Evolutionary conservation across 2,329 filamentous ascomycete species (phyloP).

Genomic region (Penicillium sp.): DNA sequence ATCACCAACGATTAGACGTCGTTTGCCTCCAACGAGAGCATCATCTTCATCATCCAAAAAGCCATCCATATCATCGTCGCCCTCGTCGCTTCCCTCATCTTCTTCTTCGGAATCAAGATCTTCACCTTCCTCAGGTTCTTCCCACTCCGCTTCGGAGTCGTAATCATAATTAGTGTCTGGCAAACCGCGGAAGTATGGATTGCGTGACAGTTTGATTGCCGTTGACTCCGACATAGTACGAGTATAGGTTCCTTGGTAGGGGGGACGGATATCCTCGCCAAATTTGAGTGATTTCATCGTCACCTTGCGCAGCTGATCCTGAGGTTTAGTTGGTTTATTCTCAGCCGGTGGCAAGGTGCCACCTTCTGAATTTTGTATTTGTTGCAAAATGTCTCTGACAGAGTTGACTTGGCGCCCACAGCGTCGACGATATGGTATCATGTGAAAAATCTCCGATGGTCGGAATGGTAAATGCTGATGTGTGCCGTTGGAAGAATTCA

Average conservation of each 20-base stretch:
- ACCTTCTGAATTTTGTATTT: slow-evolving; percentile 48
- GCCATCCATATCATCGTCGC: slow-evolving; percentile 84
- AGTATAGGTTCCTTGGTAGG: slow-evolving; percentile 67
- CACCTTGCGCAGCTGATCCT: slow-evolving; percentile 52
- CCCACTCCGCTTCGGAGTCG: slow-evolving; percentile 69
- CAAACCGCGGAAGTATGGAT: slow-evolving; percentile 57
- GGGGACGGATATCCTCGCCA: slow-evolving; percentile 64
- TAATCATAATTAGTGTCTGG: slow-evolving; percentile 66
- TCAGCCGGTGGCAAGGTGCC: slow-evolving; percentile 39
- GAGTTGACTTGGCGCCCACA: slow-evolving; percentile 36
- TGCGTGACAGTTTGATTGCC: slow-evolving; percentile 55
- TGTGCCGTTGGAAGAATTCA: slow-evolving; percentile 24
- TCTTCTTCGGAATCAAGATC: slow-evolving; percentile 68
- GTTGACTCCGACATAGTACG: slow-evolving; percentile 47
- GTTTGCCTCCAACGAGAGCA: slow-evolving; percentile 56
- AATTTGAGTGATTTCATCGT: slow-evolving; percentile 64
- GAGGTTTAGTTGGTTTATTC: slow-evolving; percentile 35
- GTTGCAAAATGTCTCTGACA: slow-evolving; percentile 66
- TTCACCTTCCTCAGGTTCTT: slow-evolving; percentile 73
- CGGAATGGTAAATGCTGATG: slow-evolving; percentile 28
- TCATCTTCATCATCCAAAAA: slow-evolving; percentile 91
- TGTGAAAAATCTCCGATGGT: slow-evolving; percentile 41
- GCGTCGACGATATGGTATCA: slow-evolving; percentile 43
- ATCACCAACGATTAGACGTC: slow-evolving; percentile 65
- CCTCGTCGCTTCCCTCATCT: slow-evolving; percentile 64